phyloP scores from a whole-genome alignment of 1,284 basidiomycete species.

The Heterobasidion parviporum region DNA sequence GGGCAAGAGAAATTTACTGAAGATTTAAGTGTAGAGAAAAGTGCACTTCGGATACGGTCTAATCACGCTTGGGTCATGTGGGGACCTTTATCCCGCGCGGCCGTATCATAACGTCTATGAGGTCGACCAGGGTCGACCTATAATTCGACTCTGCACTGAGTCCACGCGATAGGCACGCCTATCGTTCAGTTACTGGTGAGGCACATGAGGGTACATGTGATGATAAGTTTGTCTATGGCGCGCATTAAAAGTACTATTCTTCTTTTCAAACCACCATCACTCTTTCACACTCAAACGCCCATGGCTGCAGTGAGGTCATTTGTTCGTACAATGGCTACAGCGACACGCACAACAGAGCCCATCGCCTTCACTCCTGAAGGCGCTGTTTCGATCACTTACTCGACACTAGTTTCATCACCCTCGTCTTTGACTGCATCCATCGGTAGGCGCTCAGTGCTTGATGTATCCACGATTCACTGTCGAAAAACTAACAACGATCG shows the following conservation, averaged over 20 bases:
- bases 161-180: too few relatives aligned
- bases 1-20: too few relatives aligned
- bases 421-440: conserved; percentile 53
- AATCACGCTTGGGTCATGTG: too few relatives aligned
- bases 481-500: background rate
- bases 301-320: background rate
- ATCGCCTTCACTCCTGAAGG: conserved; percentile 42
- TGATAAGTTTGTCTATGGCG: background rate
- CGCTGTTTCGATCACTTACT: conserved; percentile 67
- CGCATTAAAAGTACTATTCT: too few relatives aligned
- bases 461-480: background rate
- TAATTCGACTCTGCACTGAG: too few relatives aligned
- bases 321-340: background rate
- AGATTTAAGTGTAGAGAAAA: too few relatives aligned
- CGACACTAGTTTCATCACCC: conserved; percentile 50
- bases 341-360: conserved; percentile 6
- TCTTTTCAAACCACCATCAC: background rate
- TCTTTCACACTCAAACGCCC: background rate
- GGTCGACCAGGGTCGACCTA: too few relatives aligned
- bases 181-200: background rate
- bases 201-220: background rate
- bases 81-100: too few relatives aligned
- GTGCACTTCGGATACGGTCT: too few relatives aligned
- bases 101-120: too few relatives aligned
- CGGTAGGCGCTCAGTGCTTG: conserved; percentile 29